Evolutionary conservation across 2,329 filamentous ascomycete genomes (phyloP), one percentile per base, ranked within the genome.

Genomic region (Aureobasidium sp.): DNA sequence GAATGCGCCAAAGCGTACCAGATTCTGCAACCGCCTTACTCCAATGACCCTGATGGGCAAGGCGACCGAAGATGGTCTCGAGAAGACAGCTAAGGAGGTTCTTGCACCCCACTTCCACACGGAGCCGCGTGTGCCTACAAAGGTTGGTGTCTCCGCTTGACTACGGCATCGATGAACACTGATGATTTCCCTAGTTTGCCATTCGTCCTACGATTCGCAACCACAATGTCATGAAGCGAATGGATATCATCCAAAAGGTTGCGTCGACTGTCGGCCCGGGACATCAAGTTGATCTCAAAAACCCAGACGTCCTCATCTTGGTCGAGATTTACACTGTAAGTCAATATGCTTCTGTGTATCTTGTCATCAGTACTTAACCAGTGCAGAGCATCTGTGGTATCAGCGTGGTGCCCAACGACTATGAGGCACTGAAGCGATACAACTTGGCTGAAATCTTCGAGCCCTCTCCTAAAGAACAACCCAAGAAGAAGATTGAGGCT

Each of bases 291-390:
- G 85, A 92, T 68, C 81, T 95, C n/a, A 83, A 80, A 52, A 82
- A 80, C n/a, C 89, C 89, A 37, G 89, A 93, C 75, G 84, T 90
- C 70, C 84, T 92, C 36, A 87, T 94, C 67, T 76, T 93, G 64
- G 84, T 94, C 62, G 89, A 94, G 69, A 82, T 94, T 62, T 93
- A 88, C 73, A 86, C 91, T 82, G 89, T 90, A 80, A 67, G 80
- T 71, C 64, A 48, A 44, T 62, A 36, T 12, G n/a, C 15, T 37
- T 12, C 14, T 17, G 8, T 9, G 11, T 36, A 4, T 37, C 12
- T 25, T 31, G 14, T n/a, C 1, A 36, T 20, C 0, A 25, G 37
- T 39, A 42, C 39, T 56, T 11, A 55, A 31, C 11, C 14, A 5
- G 1, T 27, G 36, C 67, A 92, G 88, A 86, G 85, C 61, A 81